Conservation (phyloP, 2,329 filamentous ascomycete genomes). For the Trichophyton benhamiae region DNA sequence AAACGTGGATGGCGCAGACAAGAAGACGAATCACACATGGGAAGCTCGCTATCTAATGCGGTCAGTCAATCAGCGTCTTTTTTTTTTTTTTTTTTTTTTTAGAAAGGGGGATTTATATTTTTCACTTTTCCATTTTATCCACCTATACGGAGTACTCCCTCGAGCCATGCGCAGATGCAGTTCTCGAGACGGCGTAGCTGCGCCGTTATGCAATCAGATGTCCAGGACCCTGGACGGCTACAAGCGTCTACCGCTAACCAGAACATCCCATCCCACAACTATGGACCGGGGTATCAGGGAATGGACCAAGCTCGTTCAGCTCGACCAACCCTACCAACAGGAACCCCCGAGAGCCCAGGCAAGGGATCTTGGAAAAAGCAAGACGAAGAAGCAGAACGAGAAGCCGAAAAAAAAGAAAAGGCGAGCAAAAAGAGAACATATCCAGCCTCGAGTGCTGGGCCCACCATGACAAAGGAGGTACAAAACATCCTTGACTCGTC, state of each 20-base stretch:
- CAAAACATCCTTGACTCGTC: constrained; percentile 2
- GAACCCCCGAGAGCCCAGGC: background rate
- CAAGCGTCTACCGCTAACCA: background rate
- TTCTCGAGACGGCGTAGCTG: background rate
- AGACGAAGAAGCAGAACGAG: background rate
- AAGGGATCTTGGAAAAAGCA: background rate
- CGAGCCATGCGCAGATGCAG: background rate
- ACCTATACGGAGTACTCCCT: background rate
- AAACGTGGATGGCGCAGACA: constrained; percentile 1
- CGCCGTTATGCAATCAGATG: background rate
- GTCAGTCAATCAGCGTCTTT: background rate
- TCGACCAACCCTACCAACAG: background rate
- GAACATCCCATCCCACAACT: background rate
- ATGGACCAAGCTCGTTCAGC: background rate
- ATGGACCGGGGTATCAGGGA: background rate
- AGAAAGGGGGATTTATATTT: background rate
- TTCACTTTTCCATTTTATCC: background rate
- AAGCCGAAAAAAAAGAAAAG: background rate
- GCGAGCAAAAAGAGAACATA: background rate
- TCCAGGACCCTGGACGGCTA: background rate
- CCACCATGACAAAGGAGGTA: constrained; percentile 3
- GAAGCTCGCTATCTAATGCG: background rate
- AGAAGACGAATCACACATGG: background rate
- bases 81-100: background rate
- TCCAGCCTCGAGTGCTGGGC: background rate